Evolutionary conservation across 208 protist genomes (phyloP).

Genomic region (Wallacemonas rigidus): DNA sequence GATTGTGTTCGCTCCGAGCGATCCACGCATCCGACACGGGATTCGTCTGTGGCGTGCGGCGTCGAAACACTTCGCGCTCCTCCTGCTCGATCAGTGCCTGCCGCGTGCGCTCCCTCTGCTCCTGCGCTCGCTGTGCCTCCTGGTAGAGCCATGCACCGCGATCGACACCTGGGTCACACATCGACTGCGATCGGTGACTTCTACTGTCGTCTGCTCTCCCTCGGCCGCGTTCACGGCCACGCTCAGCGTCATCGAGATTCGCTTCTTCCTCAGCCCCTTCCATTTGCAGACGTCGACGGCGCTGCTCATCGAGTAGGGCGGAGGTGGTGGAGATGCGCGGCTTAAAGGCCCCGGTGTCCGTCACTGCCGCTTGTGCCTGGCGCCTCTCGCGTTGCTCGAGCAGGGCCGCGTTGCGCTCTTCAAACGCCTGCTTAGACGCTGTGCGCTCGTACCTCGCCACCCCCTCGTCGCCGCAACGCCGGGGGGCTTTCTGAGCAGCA

Average conservation of each 20-base stretch:
- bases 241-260: background rate
- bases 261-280: background rate
- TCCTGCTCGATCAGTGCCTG: slow-evolving; percentile 13
- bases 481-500: background rate
- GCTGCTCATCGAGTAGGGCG: slow-evolving; percentile 49
- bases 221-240: too few relatives aligned
- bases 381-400: slow-evolving; percentile 32
- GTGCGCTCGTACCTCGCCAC: slow-evolving; percentile 14
- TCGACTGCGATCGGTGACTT: background rate
- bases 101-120: slow-evolving; percentile 16
- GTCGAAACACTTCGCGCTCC: background rate
- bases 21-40: slow-evolving; percentile 71
- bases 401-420: slow-evolving; percentile 40
- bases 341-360: slow-evolving; percentile 44
- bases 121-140: slow-evolving; percentile 27
- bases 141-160: slow-evolving; percentile 50
- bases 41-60: slow-evolving; percentile 55
- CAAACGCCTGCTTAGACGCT: slow-evolving; percentile 37
- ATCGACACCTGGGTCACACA: slow-evolving; percentile 18
- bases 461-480: too few relatives aligned
- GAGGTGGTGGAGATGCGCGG: slow-evolving; percentile 71
- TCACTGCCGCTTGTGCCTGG: slow-evolving; percentile 26
- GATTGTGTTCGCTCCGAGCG: slow-evolving; percentile 59
- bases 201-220: background rate
- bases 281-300: background rate